phyloP scores from a whole-genome alignment of 2,329 filamentous ascomycete genomes.

The Mollisiaceae sp. region DNA sequence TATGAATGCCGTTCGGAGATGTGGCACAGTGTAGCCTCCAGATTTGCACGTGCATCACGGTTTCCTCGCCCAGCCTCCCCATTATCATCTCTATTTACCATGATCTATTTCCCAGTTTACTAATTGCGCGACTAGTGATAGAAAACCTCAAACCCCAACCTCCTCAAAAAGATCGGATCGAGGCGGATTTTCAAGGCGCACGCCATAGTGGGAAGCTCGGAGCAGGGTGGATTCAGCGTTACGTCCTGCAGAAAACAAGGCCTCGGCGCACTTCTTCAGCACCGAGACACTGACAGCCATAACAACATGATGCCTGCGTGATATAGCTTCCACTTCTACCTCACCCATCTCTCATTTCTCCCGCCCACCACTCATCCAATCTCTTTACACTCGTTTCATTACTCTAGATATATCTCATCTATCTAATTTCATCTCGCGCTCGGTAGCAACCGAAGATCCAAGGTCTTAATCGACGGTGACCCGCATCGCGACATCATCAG shows the following conservation, averaged over 20 bases:
- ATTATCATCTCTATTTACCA: not conserved
- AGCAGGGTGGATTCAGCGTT: not conserved
- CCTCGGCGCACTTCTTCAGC: not conserved
- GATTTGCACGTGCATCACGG: not conserved
- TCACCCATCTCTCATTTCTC: not conserved
- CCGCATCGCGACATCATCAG: not conserved
- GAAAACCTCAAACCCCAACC: not conserved
- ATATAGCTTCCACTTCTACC: not conserved
- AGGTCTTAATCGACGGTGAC: constrained; percentile 4
- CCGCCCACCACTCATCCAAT: not conserved
- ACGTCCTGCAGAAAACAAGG: not conserved
- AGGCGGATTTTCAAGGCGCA: not conserved
- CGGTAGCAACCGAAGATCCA: not conserved
- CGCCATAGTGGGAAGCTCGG: constrained; percentile 8
- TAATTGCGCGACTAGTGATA: not conserved
- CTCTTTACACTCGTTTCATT: not conserved
- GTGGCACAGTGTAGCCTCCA: not conserved
- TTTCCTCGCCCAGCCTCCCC: not conserved
- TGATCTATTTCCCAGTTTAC: not conserved
- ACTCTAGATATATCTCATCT: not conserved
- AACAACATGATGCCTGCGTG: constrained; percentile 5
- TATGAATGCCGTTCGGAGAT: not conserved
- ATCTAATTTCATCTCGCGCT: constrained; percentile 2
- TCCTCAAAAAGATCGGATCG: not conserved
- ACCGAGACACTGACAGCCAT: not conserved